Conservation (phyloP, 345 rosid genomes). For the Noccaea caerulescens region DNA sequence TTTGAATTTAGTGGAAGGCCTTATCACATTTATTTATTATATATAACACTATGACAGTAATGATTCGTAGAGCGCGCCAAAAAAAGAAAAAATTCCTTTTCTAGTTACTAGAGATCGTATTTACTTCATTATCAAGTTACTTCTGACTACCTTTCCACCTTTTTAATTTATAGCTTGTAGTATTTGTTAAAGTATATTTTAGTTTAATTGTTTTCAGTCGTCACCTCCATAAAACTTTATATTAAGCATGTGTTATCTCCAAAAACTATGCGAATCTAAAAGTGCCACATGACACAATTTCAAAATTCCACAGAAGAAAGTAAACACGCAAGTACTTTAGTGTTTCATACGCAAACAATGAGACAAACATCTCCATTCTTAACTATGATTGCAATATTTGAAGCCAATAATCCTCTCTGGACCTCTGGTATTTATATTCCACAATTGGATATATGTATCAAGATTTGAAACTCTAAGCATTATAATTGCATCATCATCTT, state of each 20-base stretch:
- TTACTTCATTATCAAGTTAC: slow-evolving; percentile 38
- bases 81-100: not conserved
- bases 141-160: slow-evolving; percentile 6
- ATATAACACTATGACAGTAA: slow-evolving; percentile 4
- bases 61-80: slow-evolving; percentile 1
- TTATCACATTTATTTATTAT: slow-evolving; percentile 30
- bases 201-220: not conserved
- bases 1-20: slow-evolving; percentile 38
- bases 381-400: slow-evolving; percentile 36
- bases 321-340: slow-evolving; percentile 41
- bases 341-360: slow-evolving; percentile 43
- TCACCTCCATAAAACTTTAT: slow-evolving; percentile 22
- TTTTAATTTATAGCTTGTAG: slow-evolving; percentile 2
- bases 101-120: slow-evolving; percentile 19
- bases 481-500: not conserved
- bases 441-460: not conserved
- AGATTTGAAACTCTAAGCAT: not conserved
- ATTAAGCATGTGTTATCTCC: slow-evolving; percentile 25
- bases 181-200: not conserved
- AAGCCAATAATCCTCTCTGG: slow-evolving; percentile 16
- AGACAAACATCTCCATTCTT: slow-evolving; percentile 21
- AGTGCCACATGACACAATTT: slow-evolving; percentile 15
- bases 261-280: slow-evolving; percentile 19
- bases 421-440: not conserved
- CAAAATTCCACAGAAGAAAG: slow-evolving; percentile 16